These are phyloP conservation scores for Epichloe bromicola DNA, from an alignment of 2,329 filamentous ascomycete genomes.

Conservation along the genomic window DNA sequence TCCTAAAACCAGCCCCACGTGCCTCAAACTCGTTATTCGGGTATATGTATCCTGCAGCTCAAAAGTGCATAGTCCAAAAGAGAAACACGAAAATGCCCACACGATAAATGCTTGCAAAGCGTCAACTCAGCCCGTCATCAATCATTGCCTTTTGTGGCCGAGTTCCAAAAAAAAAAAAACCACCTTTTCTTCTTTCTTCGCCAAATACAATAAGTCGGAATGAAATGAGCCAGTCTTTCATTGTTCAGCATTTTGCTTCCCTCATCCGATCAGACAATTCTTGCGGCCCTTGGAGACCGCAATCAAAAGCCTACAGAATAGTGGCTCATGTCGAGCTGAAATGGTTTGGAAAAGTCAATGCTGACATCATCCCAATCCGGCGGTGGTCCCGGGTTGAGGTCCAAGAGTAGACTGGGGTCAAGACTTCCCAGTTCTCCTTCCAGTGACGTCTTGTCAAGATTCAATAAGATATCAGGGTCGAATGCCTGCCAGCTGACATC, in stretches of 20 bases:
- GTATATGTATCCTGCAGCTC: neutral
- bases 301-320: conserved; percentile 18
- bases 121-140: neutral
- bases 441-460: conserved; percentile 25
- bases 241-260: too few species aligned
- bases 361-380: conserved; percentile 38
- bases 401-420: conserved; percentile 18
- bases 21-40: neutral
- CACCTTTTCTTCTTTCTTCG: too few species aligned
- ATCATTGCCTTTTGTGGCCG: neutral
- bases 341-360: conserved; percentile 38
- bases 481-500: conserved; percentile 37
- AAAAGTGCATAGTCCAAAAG: neutral
- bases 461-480: conserved; percentile 30
- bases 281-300: neutral
- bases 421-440: conserved; percentile 13
- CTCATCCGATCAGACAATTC: too few species aligned
- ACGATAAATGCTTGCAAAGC: neutral
- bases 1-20: neutral
- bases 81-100: neutral
- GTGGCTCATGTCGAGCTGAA: conserved; percentile 33
- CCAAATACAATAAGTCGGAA: too few species aligned
- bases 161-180: too few species aligned
- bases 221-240: too few species aligned
- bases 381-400: conserved; percentile 11